Evolutionary conservation across 1,139 yeast genomes (phyloP).

Genomic region (Pichia norvegensis): DNA sequence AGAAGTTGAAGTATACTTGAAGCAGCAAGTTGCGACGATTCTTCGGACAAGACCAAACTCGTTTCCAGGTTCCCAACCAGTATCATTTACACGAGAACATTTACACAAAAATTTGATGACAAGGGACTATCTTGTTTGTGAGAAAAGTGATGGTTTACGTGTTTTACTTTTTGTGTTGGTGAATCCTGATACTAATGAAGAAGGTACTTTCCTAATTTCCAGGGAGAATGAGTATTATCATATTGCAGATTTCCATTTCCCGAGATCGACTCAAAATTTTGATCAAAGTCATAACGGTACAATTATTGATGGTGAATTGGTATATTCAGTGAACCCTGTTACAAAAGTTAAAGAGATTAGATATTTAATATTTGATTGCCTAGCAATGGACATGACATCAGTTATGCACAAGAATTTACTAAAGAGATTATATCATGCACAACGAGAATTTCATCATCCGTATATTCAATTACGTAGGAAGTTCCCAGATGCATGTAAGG

Average conservation of each 20-base stretch:
- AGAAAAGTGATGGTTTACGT: constrained; percentile 89
- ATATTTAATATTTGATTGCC: constrained; percentile 84
- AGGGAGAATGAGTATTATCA: constrained; percentile 81
- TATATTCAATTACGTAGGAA: constrained; percentile 59
- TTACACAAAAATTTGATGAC: constrained; percentile 51
- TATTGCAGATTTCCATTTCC: constrained; percentile 81
- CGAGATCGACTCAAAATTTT: constrained; percentile 47
- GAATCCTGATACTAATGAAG: constrained; percentile 69
- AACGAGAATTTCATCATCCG: constrained; percentile 77
- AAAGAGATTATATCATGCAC: constrained; percentile 78
- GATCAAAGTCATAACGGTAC: constrained; percentile 75
- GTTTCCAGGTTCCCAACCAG: constrained; percentile 93
- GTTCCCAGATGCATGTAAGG: constrained; percentile 63
- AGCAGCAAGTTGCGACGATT: constrained; percentile 62
- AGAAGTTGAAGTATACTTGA: constrained; percentile 59
- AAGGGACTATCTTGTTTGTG: constrained; percentile 83
- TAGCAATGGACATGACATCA: constrained; percentile 70
- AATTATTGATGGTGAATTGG: constrained; percentile 86
- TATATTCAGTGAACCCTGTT: constrained; percentile 42
- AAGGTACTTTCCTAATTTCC: constrained; percentile 69
- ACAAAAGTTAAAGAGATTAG: constrained; percentile 57
- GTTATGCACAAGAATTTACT: constrained; percentile 65
- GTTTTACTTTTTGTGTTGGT: constrained; percentile 62
- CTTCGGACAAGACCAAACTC: constrained; percentile 44
- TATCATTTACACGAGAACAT: constrained; percentile 76